Evolutionary conservation across 75 land plant species (phyloP), one percentile per base, ranked within the genome.

Genomic region (Gnetum montanum): DNA sequence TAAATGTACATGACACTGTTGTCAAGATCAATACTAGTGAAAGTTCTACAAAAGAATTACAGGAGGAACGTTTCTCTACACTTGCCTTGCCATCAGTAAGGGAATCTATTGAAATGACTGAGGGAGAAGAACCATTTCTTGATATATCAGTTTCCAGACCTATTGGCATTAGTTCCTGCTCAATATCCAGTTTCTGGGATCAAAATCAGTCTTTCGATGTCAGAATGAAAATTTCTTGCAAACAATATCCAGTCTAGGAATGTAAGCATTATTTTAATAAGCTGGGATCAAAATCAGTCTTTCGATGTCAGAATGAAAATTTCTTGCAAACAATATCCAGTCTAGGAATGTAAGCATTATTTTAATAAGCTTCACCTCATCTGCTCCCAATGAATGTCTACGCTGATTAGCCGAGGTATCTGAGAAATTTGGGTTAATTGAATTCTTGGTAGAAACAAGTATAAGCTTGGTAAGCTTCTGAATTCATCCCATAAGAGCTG

Each of bases 401-500:
- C 93, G 57, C 19, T 79, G 64, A 62, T 83, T 71, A 20, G 57
- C 58, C 23, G 85, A 49, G 43, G 18, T 61, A 33, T 73, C 83
- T 37, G 70, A 59, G 26, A 76, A 26, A 46, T 38, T 57, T 48
- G 62, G 53, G 25, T 79, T 62, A 19, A 91, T 59, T 30, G 82
- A 49, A 61, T 70, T 81, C 59, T 91, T 91, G 0, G 93, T 82
- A 19, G 97, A 91, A 46, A 91, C 97, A 43, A 91, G 50, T 23
- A 91, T 91, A 12, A 91, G 71, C 59, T 91, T 91, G 19, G 97
- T 91, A 35, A 91, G 66, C 23, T 88, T 59, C 47, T 91, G 97
- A 55, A 91, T 91, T 59, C 97, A 63, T 15, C 93, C 84, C 88
- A 91, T 79, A 30, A 91, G 56, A 19, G 97, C 97, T 58, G 93